Evolutionary conservation across 164 flowering plant genomes (phyloP).

Genomic region (Cinnamomum micranthum): DNA sequence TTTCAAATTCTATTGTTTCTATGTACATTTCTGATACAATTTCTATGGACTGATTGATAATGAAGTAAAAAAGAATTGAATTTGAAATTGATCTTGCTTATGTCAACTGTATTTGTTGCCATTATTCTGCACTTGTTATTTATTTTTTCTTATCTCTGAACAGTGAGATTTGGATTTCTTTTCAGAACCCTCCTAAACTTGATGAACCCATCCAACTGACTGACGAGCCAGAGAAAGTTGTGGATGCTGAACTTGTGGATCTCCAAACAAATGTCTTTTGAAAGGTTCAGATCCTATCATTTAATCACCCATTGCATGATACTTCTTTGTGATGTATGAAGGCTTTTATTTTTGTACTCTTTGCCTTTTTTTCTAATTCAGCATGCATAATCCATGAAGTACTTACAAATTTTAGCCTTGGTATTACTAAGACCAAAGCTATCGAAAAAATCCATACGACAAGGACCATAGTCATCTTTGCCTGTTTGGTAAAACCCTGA

Average conservation of each 20-base stretch:
- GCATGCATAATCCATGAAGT: not conserved
- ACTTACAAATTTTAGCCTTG: not conserved
- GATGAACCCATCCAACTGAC: slow-evolving; percentile 46
- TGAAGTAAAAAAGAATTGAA: not conserved
- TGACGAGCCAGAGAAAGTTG: slow-evolving; percentile 40
- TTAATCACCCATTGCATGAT: not conserved
- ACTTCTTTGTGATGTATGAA: not conserved
- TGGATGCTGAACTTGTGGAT: slow-evolving; percentile 60
- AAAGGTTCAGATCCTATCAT: slow-evolving; percentile 16
- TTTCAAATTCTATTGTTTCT: not conserved
- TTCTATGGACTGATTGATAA: not conserved
- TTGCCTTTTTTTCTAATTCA: too few relatives aligned
- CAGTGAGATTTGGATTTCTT: not conserved
- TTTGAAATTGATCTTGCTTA: not conserved
- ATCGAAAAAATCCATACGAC: not conserved
- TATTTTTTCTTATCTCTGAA: not conserved
- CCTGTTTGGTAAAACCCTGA: too few relatives aligned
- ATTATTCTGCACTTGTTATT: not conserved
- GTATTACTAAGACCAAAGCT: not conserved
- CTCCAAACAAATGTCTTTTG: slow-evolving; percentile 74
- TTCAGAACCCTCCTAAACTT: slow-evolving; percentile 79
- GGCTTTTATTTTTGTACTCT: not conserved
- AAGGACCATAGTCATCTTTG: too few relatives aligned
- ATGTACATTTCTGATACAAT: not conserved
- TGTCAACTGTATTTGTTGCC: not conserved